A percentile compares a stretch with the other conserved stretches of the same genome.
Evolutionary conservation across 257 asterid species (phyloP).

Genomic region (Linderniella brevidens): DNA sequence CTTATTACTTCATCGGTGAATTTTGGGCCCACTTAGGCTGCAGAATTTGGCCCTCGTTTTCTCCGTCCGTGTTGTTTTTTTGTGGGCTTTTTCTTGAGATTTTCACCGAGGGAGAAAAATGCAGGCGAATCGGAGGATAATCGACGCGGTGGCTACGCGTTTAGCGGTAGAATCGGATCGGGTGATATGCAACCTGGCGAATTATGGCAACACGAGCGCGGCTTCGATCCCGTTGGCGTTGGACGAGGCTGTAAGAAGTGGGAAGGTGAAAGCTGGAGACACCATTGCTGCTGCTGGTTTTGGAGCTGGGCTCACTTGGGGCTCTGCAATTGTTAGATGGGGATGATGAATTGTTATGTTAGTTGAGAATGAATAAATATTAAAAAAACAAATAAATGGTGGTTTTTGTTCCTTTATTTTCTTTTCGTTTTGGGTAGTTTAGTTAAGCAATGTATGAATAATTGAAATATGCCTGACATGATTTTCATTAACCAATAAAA

Average conservation of each 20-base stretch:
- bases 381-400: too few relatives aligned
- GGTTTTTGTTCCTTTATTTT: too few relatives aligned
- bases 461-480: too few relatives aligned
- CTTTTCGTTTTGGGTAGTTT: too few relatives aligned
- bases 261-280: conserved; percentile 63
- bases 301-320: conserved; percentile 99
- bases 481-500: too few relatives aligned
- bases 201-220: conserved; percentile 86
- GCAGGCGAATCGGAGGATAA: conserved; percentile 90
- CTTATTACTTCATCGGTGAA: too few relatives aligned
- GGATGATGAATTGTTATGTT: conserved; percentile 19
- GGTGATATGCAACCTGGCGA: conserved; percentile 79
- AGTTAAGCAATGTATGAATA: too few relatives aligned
- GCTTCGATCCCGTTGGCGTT: conserved; percentile 90
- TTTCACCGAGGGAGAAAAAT: neutral
- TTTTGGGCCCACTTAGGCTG: too few relatives aligned
- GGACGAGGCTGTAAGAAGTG: conserved; percentile 85
- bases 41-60: too few relatives aligned
- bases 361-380: too few relatives aligned
- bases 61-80: too few relatives aligned
- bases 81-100: too few relatives aligned
- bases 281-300: conserved; percentile 88
- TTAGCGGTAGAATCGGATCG: conserved; percentile 52
- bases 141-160: conserved; percentile 80
- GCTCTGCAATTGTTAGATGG: conserved; percentile 84